Percentiles rank a stretch among this genome's conserved stretches.
Evolutionary conservation across 805 yeast species (phyloP).

Genomic region (fission yeast (Schizosaccharomyces pombe)): DNA sequence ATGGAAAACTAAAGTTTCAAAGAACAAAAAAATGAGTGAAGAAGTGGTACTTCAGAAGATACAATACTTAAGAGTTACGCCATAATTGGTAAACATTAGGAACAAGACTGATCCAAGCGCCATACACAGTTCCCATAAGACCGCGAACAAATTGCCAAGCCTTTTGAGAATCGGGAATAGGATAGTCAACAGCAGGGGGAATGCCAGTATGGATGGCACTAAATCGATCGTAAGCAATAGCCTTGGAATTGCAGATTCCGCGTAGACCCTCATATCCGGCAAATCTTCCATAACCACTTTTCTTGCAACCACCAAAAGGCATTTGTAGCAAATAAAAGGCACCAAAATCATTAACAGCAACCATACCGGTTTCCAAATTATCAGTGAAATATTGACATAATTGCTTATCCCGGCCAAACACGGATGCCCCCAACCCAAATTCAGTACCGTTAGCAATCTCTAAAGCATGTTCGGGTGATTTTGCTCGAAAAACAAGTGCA

Average conservation of each 20-base stretch:
- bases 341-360: constrained; percentile 93
- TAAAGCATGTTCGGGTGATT: constrained; percentile 40
- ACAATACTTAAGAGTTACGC: not conserved
- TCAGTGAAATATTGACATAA: constrained; percentile 42
- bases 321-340: constrained; percentile 80
- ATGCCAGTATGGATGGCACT: constrained; percentile 55
- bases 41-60: too few relatives aligned
- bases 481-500: constrained; percentile 54
- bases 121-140: constrained; percentile 64
- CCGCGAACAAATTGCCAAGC: constrained; percentile 80
- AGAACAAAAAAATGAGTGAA: too few relatives aligned
- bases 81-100: not conserved
- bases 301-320: constrained; percentile 88
- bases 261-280: constrained; percentile 94
- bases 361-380: constrained; percentile 58
- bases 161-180: constrained; percentile 50
- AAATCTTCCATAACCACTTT: constrained; percentile 90
- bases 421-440: constrained; percentile 80
- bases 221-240: constrained; percentile 64
- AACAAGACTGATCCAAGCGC: not conserved
- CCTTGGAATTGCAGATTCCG: constrained; percentile 69
- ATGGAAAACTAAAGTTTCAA: not conserved
- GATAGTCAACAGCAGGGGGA: constrained; percentile 80
- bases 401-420: constrained; percentile 42
- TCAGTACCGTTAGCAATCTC: constrained; percentile 59